Conservation (phyloP, 1,284 basidiomycete genomes). For the Microbotryomycetes sp. region DNA sequence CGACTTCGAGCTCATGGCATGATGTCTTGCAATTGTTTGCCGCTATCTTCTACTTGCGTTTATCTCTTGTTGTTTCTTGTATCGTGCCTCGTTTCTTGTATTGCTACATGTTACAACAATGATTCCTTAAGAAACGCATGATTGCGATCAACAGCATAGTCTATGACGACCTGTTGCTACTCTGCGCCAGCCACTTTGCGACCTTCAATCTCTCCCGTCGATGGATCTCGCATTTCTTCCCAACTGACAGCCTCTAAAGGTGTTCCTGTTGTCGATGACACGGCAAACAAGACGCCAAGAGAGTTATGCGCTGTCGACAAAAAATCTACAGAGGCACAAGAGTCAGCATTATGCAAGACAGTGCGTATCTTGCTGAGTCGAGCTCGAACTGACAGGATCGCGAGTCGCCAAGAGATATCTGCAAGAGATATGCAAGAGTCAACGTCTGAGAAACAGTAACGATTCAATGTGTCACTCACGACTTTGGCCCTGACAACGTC, state of each 20-base stretch:
- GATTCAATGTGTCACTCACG: constrained; percentile 51
- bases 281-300: constrained; percentile 83
- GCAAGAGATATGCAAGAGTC: not conserved
- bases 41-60: not conserved
- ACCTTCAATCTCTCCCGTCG: constrained; percentile 70
- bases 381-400: constrained; percentile 33
- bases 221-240: constrained; percentile 85
- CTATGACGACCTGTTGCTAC: too few species aligned
- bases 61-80: not conserved
- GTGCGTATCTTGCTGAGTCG: not conserved
- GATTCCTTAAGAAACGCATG: not conserved
- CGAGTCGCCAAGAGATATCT: constrained; percentile 45
- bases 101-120: not conserved
- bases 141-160: too few species aligned
- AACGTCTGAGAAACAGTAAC: not conserved
- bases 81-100: not conserved
- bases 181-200: constrained; percentile 81
- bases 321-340: constrained; percentile 56
- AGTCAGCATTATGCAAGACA: not conserved
- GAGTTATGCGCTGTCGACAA: constrained; percentile 90
- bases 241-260: constrained; percentile 79
- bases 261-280: constrained; percentile 66
- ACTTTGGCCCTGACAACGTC: constrained; percentile 91
- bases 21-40: not conserved
- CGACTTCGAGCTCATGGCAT: constrained; percentile 32